A percentile compares a stretch with the other conserved stretches of the same genome.
Evolutionary conservation across 345 rosid species (phyloP).

Genomic region (Citrus sinensis): DVS_A1.0 CM039163.1:46663501-46664000

Average conservation of each 20-base stretch:
- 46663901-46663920: not conserved
- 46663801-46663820: not conserved
- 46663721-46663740: constrained; percentile 9
- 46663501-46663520: constrained; percentile 34
- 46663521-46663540: constrained; percentile 29
- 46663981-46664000: not conserved
- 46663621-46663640: constrained; percentile 27
- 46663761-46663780: not conserved
- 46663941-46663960: not conserved
- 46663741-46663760: not conserved
- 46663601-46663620: constrained; percentile 22
- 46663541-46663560: constrained; percentile 20
- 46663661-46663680: constrained; percentile 29
- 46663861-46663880: not conserved
- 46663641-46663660: constrained; percentile 1
- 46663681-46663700: constrained; percentile 29
- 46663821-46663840: not conserved
- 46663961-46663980: not conserved
- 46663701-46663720: constrained; percentile 2
- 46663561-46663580: constrained; percentile 52
- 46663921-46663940: not conserved
- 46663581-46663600: constrained; percentile 25
- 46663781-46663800: not conserved
- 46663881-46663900: not conserved
- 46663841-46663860: not conserved